Conservation (phyloP, 1,284 basidiomycete species). For the Puccinia sorghi region DNA sequence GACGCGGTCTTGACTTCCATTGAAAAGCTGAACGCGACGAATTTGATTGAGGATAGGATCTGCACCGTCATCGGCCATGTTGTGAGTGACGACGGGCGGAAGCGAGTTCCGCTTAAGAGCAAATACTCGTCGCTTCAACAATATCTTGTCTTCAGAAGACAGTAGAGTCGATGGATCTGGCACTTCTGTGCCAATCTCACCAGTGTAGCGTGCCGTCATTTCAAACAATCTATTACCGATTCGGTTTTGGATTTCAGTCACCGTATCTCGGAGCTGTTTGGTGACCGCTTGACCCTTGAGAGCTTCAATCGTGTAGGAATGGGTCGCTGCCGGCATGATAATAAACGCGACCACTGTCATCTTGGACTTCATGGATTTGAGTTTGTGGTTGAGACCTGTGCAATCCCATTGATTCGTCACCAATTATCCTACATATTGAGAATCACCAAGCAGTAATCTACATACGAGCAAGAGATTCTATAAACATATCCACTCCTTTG, state of each 20-base stretch:
- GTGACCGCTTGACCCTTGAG: constrained; percentile 98
- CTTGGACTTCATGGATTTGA: constrained; percentile 77
- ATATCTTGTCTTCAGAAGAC: constrained; percentile 88
- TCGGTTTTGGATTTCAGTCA: constrained; percentile 88
- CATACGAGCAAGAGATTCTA: constrained; percentile 77
- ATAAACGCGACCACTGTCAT: constrained; percentile 94
- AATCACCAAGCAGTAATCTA: not conserved
- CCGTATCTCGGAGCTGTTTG: constrained; percentile 91
- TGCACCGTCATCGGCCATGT: constrained; percentile 88
- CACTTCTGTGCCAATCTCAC: constrained; percentile 70
- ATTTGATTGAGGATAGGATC: constrained; percentile 93
- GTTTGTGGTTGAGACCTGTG: constrained; percentile 72
- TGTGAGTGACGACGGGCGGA: constrained; percentile 92
- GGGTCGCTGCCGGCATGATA: constrained; percentile 94
- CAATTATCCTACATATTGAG: not conserved
- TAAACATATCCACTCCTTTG: constrained; percentile 99
- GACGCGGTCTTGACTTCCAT: constrained; percentile 76
- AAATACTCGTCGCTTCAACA: constrained; percentile 92
- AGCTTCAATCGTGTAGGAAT: constrained; percentile 95
- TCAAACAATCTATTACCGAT: constrained; percentile 90
- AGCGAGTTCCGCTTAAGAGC: constrained; percentile 90
- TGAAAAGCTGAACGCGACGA: constrained; percentile 88
- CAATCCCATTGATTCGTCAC: not conserved
- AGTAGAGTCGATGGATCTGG: constrained; percentile 75
- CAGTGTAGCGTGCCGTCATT: constrained; percentile 85